Evolutionary conservation across 257 asterid species (phyloP).

Genomic region (Nicotiana undulata): DNA sequence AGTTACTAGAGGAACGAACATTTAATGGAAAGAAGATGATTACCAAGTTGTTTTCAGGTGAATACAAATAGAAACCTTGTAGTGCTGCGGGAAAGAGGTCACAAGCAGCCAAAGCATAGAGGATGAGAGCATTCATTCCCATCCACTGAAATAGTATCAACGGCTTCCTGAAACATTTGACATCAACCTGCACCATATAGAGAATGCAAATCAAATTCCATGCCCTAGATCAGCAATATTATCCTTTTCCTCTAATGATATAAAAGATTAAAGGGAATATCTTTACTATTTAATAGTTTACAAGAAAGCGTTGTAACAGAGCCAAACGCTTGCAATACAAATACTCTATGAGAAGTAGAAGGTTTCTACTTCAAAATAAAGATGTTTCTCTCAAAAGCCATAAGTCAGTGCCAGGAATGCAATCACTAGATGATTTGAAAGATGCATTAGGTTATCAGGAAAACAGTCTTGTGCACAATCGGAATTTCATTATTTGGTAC

Average conservation of each 20-base stretch:
- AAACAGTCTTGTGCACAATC: not conserved
- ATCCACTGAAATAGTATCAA: slow-evolving; percentile 71
- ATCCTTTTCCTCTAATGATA: not conserved
- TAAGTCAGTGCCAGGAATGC: not conserved
- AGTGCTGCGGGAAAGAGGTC: slow-evolving; percentile 75
- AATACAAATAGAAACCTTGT: slow-evolving; percentile 83
- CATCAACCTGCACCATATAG: slow-evolving; percentile 55
- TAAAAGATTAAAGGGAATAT: not conserved
- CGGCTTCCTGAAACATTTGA: slow-evolving; percentile 52
- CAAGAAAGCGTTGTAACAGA: not conserved
- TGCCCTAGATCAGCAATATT: not conserved
- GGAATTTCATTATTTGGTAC: not conserved
- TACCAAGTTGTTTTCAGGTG: slow-evolving; percentile 84
- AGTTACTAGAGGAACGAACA: not conserved
- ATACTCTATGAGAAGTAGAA: not conserved
- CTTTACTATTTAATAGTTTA: not conserved
- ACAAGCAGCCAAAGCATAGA: slow-evolving; percentile 88
- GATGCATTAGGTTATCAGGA: not conserved
- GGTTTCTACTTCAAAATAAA: not conserved
- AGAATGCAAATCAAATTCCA: not conserved
- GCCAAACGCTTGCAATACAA: not conserved
- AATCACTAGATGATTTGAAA: not conserved
- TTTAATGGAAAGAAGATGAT: slow-evolving; percentile 7
- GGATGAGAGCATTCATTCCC: slow-evolving; percentile 90
- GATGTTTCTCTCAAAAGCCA: not conserved